These are phyloP conservation scores for Annona squamosa DNA, from an alignment of 164 flowering plant genomes.

Conservation along the genomic window DNA sequence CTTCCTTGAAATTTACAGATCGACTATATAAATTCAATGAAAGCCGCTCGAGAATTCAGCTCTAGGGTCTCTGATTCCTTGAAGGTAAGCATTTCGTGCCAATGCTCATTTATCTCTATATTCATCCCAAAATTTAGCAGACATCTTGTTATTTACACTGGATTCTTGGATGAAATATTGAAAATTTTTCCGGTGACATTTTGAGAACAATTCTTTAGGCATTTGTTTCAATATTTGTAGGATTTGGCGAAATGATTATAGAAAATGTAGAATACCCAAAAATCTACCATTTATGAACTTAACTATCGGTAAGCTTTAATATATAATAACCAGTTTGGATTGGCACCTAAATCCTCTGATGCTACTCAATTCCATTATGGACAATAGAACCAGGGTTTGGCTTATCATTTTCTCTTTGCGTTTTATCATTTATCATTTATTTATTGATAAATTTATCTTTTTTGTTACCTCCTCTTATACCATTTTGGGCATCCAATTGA, in stretches of 20 bases:
- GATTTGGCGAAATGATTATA: background rate
- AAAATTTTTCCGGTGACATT: background rate
- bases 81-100: constrained; percentile 35
- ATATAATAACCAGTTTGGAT: background rate
- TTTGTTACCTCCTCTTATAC: background rate
- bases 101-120: background rate
- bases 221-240: background rate
- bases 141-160: background rate
- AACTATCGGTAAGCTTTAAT: background rate
- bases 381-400: background rate
- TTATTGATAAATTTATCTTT: background rate
- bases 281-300: background rate
- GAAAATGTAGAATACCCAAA: background rate
- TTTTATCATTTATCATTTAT: background rate
- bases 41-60: constrained; percentile 86
- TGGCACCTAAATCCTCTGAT: background rate
- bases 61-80: constrained; percentile 71
- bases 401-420: background rate
- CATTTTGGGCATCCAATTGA: no score
- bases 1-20: constrained; percentile 29
- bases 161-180: background rate
- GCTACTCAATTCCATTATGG: no score
- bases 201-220: background rate
- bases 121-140: background rate
- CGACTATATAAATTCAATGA: constrained; percentile 87